Evolutionary conservation across 345 rosid species (phyloP).

Genomic region (Eucalyptus sp.): DNA sequence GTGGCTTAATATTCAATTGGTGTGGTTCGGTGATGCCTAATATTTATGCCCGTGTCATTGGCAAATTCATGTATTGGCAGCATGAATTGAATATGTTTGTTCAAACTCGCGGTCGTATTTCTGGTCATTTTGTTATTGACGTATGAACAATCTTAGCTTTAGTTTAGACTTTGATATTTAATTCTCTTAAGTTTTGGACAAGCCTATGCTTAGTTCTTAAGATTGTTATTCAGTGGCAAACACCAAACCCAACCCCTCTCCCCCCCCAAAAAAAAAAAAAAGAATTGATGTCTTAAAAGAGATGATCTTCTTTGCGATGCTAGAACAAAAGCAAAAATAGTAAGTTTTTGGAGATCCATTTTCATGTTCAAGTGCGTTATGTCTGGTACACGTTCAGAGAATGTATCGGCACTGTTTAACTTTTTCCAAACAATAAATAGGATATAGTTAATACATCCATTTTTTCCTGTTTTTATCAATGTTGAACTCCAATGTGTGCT

Average conservation of each 20-base stretch:
- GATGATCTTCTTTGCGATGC: not conserved
- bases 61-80: not conserved
- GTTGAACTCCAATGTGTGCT: not conserved
- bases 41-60: not conserved
- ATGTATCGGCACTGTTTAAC: not conserved
- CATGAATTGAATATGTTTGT: not conserved
- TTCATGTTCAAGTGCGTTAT: not conserved
- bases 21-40: not conserved
- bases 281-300: not conserved
- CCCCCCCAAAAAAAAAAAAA: not conserved
- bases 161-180: not conserved
- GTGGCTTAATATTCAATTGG: not conserved
- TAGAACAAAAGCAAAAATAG: not conserved
- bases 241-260: not conserved
- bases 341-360: not conserved
- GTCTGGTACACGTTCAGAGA: not conserved
- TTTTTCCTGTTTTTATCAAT: not conserved
- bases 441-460: not conserved
- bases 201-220: not conserved
- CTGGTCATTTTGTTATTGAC: not conserved
- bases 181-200: not conserved
- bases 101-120: not conserved
- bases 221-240: not conserved
- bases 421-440: not conserved
- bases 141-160: not conserved